Conservation (phyloP, 2,329 filamentous ascomycete genomes). For the Phyllosticta citribraziliensis region DNA sequence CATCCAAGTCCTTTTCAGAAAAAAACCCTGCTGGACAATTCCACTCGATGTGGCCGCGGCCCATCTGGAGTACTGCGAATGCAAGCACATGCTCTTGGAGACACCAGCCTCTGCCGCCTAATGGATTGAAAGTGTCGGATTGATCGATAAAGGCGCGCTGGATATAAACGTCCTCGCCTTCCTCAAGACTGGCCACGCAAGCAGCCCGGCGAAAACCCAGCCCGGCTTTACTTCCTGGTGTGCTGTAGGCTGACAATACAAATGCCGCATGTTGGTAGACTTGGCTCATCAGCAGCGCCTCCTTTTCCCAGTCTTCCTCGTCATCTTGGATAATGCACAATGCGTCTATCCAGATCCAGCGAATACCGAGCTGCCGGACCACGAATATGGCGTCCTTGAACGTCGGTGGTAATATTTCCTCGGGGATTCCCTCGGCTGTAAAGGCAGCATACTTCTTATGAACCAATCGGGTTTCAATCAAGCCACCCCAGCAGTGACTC, state of each 20-base stretch:
- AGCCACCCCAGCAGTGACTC: constrained; percentile 4
- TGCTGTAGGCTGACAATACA: not conserved
- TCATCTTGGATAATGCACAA: constrained; percentile 8
- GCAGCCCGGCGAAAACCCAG: not conserved
- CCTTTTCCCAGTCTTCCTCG: not conserved
- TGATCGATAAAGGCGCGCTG: not conserved
- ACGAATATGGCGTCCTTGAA: constrained; percentile 1
- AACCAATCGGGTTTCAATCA: not conserved
- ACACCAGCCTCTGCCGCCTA: not conserved
- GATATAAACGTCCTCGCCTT: not conserved
- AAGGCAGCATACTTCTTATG: not conserved
- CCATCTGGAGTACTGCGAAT: not conserved
- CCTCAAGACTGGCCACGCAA: not conserved
- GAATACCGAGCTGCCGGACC: not conserved
- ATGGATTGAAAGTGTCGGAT: not conserved
- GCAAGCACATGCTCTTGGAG: not conserved
- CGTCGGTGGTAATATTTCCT: not conserved
- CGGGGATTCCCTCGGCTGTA: not conserved
- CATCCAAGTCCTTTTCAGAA: not conserved
- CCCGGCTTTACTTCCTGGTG: not conserved
- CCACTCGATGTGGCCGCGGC: not conserved
- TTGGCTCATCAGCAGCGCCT: not conserved
- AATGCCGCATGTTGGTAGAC: not conserved
- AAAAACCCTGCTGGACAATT: not conserved
- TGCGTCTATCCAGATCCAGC: constrained; percentile 2